These are phyloP conservation scores for Spathaspora sp. DNA, from an alignment of 805 yeast genomes.

Conservation along the genomic window DNA sequence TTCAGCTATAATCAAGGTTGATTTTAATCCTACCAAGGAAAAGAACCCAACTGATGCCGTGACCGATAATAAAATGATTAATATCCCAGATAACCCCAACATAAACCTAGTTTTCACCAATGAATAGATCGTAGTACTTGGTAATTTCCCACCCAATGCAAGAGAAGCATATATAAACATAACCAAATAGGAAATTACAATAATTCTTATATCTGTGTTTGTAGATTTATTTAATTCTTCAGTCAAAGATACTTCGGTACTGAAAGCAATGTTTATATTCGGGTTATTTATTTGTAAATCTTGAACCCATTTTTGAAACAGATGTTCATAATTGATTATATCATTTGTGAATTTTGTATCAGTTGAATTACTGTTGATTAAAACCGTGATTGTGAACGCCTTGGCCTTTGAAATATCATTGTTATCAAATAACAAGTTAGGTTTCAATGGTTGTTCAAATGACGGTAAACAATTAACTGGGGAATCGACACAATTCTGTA, in stretches of 20 bases:
- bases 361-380: conserved; percentile 52
- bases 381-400: conserved; percentile 75
- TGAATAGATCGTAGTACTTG: conserved; percentile 27
- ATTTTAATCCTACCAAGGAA: conserved; percentile 70
- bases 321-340: conserved; percentile 66
- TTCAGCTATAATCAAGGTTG: conserved; percentile 91
- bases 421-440: conserved; percentile 57
- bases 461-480: conserved; percentile 90
- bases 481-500: conserved; percentile 62
- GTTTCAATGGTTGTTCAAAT: conserved; percentile 85
- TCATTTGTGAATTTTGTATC: conserved; percentile 34
- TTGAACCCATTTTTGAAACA: conserved; percentile 53
- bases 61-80: conserved; percentile 78
- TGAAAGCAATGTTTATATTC: conserved; percentile 60
- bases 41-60: conserved; percentile 79
- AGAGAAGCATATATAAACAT: conserved; percentile 89
- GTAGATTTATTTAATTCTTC: conserved; percentile 81
- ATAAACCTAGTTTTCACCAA: conserved; percentile 59
- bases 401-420: conserved; percentile 53
- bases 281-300: conserved; percentile 38
- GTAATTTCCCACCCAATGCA: conserved; percentile 65
- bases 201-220: conserved; percentile 70
- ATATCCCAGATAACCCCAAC: conserved; percentile 80
- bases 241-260: conserved; percentile 79
- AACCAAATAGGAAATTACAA: conserved; percentile 68